Evolutionary conservation across 768 basidiomycete genomes (phyloP).

Genomic region (Mycena vulgaris): DNA sequence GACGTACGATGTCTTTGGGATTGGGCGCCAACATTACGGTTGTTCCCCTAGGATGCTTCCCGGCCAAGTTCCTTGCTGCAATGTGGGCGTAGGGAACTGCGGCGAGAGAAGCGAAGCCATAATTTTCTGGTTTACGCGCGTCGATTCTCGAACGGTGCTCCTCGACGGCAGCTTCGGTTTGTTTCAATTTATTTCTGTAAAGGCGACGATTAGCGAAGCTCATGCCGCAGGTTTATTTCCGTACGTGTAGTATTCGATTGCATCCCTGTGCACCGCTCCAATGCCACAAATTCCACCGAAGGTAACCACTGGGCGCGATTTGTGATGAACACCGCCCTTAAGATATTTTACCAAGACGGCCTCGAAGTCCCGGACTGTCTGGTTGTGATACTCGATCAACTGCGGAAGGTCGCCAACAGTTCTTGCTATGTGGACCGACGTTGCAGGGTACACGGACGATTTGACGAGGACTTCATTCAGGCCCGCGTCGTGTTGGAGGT

Average conservation of each 20-base stretch:
- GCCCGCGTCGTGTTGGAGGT: conserved; percentile 80
- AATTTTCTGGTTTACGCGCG: conserved; percentile 86
- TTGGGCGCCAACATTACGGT: conserved; percentile 85
- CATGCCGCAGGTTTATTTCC: conserved; percentile 54
- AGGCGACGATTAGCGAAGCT: conserved; percentile 45
- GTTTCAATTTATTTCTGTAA: conserved; percentile 35
- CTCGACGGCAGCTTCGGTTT: conserved; percentile 75
- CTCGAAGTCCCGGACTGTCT: conserved; percentile 84
- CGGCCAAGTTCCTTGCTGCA: conserved; percentile 78
- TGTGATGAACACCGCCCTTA: conserved; percentile 74
- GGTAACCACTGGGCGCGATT: conserved; percentile 76
- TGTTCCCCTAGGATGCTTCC: conserved; percentile 83
- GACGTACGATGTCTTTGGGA: conserved; percentile 59
- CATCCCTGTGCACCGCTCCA: conserved; percentile 80
- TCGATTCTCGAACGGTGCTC: conserved; percentile 81
- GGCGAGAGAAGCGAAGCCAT: conserved; percentile 94
- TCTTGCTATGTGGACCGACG: conserved; percentile 80
- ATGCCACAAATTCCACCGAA: conserved; percentile 79
- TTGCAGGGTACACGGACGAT: conserved; percentile 78
- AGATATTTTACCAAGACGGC: conserved; percentile 81
- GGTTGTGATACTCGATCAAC: conserved; percentile 83
- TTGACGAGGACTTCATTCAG: conserved; percentile 72
- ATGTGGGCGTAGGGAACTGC: conserved; percentile 91
- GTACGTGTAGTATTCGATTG: conserved; percentile 83
- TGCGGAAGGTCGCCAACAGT: conserved; percentile 82